Percentiles rank a stretch among this genome's conserved stretches.
These are phyloP conservation scores for Mycena rosella DNA, from an alignment of 768 basidiomycete species.

Conservation along the genomic window DNA sequence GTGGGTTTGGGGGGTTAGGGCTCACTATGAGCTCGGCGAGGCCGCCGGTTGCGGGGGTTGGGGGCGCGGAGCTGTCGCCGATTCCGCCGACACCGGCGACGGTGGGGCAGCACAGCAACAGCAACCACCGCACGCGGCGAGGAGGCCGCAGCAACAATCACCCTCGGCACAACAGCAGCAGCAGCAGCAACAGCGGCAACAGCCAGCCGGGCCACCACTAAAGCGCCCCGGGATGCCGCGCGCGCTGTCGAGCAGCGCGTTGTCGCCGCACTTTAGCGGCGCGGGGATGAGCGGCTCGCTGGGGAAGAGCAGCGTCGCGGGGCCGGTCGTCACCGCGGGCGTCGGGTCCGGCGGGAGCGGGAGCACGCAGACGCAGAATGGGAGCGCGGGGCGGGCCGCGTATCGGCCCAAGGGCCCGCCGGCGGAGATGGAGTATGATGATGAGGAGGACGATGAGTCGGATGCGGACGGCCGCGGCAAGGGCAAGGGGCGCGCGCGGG, in stretches of 20 bases:
- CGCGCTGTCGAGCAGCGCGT: conserved; percentile 33
- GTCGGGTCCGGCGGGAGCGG: conserved; percentile 8
- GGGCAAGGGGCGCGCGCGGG: conserved; percentile 27
- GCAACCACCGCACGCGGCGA: background rate
- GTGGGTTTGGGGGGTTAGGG: conserved; percentile 32
- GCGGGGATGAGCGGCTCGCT: conserved; percentile 28
- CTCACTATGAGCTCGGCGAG: conserved; percentile 24
- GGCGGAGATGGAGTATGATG: conserved; percentile 65
- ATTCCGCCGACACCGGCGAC: conserved; percentile 31
- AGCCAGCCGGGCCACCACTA: conserved; percentile 1
- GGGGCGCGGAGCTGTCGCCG: conserved; percentile 25
- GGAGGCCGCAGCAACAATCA: conserved; percentile 36
- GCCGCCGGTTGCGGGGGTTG: conserved; percentile 36
- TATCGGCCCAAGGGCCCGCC: conserved; percentile 78
- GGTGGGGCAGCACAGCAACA: background rate
- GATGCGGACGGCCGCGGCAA: conserved; percentile 32
- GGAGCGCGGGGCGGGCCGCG: conserved; percentile 47
- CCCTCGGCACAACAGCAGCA: background rate
- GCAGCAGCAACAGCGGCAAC: conserved; percentile 29
- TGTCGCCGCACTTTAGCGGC: conserved; percentile 29
- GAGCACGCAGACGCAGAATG: conserved; percentile 21
- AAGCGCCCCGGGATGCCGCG: conserved; percentile 27
- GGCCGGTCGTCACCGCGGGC: conserved; percentile 21
- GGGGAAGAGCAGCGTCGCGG: conserved; percentile 34
- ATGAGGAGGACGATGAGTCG: conserved; percentile 47